phyloP scores from a whole-genome alignment of 2,329 filamentous ascomycete genomes.

The Cercospora berteroae region DNA sequence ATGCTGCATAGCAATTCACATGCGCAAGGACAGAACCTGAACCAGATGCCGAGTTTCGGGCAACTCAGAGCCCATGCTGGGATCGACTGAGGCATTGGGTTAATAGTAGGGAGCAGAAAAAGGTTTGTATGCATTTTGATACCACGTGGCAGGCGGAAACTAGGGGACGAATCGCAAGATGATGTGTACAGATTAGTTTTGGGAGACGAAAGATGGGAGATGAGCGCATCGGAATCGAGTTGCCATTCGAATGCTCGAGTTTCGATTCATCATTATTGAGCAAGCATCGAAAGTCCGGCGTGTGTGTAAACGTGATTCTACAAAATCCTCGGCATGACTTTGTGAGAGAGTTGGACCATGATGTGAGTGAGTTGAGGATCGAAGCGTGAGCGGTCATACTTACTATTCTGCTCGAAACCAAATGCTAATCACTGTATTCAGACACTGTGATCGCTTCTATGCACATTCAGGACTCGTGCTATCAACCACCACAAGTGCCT shows the following conservation, averaged over 20 bases:
- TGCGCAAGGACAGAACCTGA: conserved; percentile 7
- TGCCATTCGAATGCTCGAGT: background rate
- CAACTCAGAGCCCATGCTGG: conserved; percentile 3
- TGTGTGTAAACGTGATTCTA: background rate
- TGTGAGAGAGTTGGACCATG: too few relatives aligned
- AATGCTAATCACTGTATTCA: background rate
- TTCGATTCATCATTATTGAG: background rate
- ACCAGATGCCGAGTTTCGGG: conserved; percentile 10
- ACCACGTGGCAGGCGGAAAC: background rate
- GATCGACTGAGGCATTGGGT: background rate
- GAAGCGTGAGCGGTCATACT: background rate
- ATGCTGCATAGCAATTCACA: conserved; percentile 4
- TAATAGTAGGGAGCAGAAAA: background rate
- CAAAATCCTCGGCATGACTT: background rate
- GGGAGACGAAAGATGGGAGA: background rate
- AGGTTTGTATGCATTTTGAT: conserved; percentile 1
- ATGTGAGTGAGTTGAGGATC: background rate
- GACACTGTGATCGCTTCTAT: too few relatives aligned
- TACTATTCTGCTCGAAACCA: background rate
- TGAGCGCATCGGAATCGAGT: background rate
- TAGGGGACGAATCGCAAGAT: background rate
- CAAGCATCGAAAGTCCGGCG: background rate
- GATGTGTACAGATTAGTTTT: background rate
- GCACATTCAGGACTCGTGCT: background rate
- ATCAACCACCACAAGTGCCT: background rate